Conservation (phyloP, 306 rosid species). For the Prunus campanulata region DNA sequence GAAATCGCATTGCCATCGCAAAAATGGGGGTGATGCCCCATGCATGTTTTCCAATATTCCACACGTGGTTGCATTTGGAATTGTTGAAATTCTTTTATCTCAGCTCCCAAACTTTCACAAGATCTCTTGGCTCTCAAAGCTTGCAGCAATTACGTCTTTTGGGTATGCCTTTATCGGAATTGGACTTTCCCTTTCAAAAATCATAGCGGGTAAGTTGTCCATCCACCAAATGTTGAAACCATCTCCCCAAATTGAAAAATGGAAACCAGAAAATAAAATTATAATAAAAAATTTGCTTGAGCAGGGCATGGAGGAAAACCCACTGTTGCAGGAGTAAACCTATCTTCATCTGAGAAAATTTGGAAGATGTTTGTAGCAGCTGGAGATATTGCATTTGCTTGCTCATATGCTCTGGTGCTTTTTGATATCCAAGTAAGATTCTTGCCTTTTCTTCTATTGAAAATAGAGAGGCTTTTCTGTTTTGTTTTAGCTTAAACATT, state of each 20-base stretch:
- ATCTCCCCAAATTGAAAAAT: not conserved
- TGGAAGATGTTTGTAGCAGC: constrained; percentile 53
- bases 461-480: not conserved
- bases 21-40: constrained; percentile 12
- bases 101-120: constrained; percentile 55
- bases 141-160: constrained; percentile 53
- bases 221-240: not conserved
- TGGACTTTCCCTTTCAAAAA: constrained; percentile 44
- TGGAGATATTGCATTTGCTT: constrained; percentile 63
- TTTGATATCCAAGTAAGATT: constrained; percentile 50
- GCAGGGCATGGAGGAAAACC: constrained; percentile 50
- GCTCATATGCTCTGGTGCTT: constrained; percentile 31
- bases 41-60: constrained; percentile 52
- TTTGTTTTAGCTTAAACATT: no score
- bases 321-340: constrained; percentile 29
- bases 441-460: not conserved
- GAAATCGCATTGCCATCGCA: constrained; percentile 43
- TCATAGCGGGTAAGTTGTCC: constrained; percentile 33
- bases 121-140: constrained; percentile 44
- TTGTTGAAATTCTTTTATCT: constrained; percentile 45
- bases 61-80: constrained; percentile 53
- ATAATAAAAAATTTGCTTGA: not conserved
- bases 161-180: constrained; percentile 48
- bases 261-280: not conserved
- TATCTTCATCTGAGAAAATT: constrained; percentile 39